Percentiles rank a stretch among this genome's conserved stretches.
phyloP scores from a whole-genome alignment of 257 asterid species.

The Nicotiana sylvestris region DNA sequence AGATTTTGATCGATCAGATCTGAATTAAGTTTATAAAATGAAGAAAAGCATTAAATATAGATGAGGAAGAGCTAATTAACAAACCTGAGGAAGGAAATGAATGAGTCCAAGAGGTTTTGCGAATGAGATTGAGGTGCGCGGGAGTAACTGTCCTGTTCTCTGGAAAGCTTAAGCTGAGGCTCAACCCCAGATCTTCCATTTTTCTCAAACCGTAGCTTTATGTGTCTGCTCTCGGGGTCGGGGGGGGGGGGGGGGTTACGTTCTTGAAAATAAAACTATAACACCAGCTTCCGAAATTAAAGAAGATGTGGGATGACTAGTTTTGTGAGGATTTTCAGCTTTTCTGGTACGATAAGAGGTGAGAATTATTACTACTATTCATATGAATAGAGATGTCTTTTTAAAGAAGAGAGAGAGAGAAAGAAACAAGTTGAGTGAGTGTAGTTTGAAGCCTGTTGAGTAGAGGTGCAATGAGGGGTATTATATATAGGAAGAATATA shows the following conservation, averaged over 20 bases:
- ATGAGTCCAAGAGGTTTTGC: constrained; percentile 37
- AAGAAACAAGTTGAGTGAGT: neutral
- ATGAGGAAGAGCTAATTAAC: constrained; percentile 1
- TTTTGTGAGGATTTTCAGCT: neutral
- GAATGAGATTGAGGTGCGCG: constrained; percentile 15
- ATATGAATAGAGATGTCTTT: neutral
- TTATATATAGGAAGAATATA: constrained; percentile 37
- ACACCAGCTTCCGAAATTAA: neutral
- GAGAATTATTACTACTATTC: neutral
- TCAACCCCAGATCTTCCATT: constrained; percentile 67
- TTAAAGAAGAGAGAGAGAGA: neutral
- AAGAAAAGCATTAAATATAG: neutral
- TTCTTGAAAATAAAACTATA: neutral
- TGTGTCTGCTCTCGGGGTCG: neutral
- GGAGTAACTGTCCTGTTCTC: constrained; percentile 8
- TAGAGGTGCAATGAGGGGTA: constrained; percentile 5
- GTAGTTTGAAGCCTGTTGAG: constrained; percentile 10
- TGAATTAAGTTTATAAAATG: neutral
- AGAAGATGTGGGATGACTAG: neutral
- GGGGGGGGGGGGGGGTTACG: too few species aligned
- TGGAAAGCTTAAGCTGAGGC: constrained; percentile 53
- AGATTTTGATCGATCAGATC: constrained; percentile 2
- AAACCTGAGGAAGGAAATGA: constrained; percentile 42
- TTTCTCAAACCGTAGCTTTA: neutral
- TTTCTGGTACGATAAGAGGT: neutral